phyloP scores from a whole-genome alignment of 2,329 filamentous ascomycete genomes.

The Cryphonectria japonica region DNA sequence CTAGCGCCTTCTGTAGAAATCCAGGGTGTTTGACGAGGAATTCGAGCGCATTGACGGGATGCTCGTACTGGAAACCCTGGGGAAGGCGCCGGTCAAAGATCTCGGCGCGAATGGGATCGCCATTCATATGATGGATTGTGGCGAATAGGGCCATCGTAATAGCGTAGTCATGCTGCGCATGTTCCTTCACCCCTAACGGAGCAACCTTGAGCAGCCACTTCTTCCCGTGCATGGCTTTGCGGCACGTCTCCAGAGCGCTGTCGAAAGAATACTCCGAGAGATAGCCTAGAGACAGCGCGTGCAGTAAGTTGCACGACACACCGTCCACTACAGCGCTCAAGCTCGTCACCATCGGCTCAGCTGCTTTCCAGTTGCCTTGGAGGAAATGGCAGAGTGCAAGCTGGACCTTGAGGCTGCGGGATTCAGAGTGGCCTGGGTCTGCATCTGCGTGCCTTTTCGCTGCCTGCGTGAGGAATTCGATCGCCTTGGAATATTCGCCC shows the following conservation, averaged over 20 bases:
- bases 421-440: constrained; percentile 3
- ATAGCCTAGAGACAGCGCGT: constrained; percentile 33
- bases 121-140: constrained; percentile 34
- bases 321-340: constrained; percentile 28
- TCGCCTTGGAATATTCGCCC: constrained; percentile 32
- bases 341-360: constrained; percentile 30
- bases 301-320: constrained; percentile 34
- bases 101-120: constrained; percentile 34
- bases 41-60: constrained; percentile 11
- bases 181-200: constrained; percentile 6
- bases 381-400: constrained; percentile 34
- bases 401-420: constrained; percentile 31
- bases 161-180: constrained; percentile 28
- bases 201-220: constrained; percentile 31
- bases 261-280: constrained; percentile 33
- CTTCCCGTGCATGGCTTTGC: constrained; percentile 32
- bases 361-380: constrained; percentile 32
- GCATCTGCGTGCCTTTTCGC: constrained; percentile 21
- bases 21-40: constrained; percentile 14
- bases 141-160: constrained; percentile 34
- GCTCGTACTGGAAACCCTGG: constrained; percentile 11
- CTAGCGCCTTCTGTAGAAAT: constrained; percentile 5
- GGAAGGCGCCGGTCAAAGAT: constrained; percentile 32
- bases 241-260: constrained; percentile 33
- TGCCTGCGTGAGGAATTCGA: constrained; percentile 33